Evolutionary conservation across 2,329 filamentous ascomycete species (phyloP).

Genomic region (Colletotrichum costaricense): DNA sequence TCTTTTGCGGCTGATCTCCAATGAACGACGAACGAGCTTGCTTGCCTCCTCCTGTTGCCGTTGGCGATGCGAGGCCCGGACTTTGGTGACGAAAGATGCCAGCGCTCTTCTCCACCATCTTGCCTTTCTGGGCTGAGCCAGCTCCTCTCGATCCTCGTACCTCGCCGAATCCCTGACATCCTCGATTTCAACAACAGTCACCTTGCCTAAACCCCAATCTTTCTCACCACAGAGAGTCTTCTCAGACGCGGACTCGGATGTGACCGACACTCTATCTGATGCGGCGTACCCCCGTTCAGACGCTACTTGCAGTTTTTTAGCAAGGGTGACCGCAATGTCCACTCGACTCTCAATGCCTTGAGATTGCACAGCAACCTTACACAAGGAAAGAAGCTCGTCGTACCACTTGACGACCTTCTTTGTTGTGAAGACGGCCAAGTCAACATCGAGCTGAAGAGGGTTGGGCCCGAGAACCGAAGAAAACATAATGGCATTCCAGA

Average conservation of each 20-base stretch:
- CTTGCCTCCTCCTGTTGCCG: neutral
- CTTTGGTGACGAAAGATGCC: neutral
- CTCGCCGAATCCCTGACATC: neutral
- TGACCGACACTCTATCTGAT: neutral
- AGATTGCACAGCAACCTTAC: neutral
- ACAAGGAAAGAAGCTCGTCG: neutral
- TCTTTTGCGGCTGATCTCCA: neutral
- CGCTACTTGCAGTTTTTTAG: neutral
- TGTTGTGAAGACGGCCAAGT: neutral
- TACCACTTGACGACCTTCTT: neutral
- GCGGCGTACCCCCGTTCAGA: neutral
- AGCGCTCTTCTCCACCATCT: neutral
- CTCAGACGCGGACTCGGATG: neutral
- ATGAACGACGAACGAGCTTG: neutral
- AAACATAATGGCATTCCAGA: neutral
- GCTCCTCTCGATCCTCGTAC: too few relatives aligned
- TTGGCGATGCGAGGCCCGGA: neutral
- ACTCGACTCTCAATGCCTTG: neutral
- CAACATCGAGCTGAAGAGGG: neutral
- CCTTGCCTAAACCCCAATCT: neutral
- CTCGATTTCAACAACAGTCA: neutral
- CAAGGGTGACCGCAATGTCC: neutral
- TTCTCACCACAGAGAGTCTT: neutral
- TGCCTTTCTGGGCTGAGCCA: neutral
- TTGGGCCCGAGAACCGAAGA: neutral